A percentile compares a stretch with the other conserved stretches of the same genome.
Conservation (phyloP, 257 asterid genomes). For the Solanum paucissectum region DNA sequence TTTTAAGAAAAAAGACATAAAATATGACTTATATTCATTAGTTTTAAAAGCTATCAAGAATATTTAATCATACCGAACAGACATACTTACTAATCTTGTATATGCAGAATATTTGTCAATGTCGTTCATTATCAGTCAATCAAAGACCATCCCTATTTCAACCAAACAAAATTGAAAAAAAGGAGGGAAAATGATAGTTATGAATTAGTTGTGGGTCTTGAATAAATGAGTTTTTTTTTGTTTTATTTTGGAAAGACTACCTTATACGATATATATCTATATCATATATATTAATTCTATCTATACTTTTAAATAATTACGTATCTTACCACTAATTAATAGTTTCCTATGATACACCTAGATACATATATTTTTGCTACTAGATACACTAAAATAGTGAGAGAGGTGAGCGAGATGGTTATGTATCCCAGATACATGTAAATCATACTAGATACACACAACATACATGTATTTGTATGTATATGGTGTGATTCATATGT, state of each 20-base stretch:
- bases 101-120: not conserved
- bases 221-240: not conserved
- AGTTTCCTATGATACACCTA: not conserved
- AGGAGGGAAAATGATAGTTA: not conserved
- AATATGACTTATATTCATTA: not conserved
- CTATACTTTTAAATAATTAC: no score
- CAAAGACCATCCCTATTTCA: not conserved
- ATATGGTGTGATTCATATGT: no score
- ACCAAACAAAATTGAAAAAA: no score
- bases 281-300: no score
- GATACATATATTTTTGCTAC: no score
- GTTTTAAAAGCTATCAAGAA: not conserved
- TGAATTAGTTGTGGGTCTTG: not conserved
- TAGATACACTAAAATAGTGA: not conserved
- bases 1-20: not conserved
- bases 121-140: not conserved
- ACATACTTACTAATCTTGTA: not conserved
- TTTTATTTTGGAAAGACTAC: no score
- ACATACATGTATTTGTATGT: no score
- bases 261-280: no score
- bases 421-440: rapidly evolving
- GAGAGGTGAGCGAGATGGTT: not conserved
- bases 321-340: no score
- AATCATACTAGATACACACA: no score
- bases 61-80: not conserved